These are phyloP conservation scores for Ascochyta lentis DNA, from an alignment of 2,329 filamentous ascomycete genomes.

Conservation along the genomic window DNA sequence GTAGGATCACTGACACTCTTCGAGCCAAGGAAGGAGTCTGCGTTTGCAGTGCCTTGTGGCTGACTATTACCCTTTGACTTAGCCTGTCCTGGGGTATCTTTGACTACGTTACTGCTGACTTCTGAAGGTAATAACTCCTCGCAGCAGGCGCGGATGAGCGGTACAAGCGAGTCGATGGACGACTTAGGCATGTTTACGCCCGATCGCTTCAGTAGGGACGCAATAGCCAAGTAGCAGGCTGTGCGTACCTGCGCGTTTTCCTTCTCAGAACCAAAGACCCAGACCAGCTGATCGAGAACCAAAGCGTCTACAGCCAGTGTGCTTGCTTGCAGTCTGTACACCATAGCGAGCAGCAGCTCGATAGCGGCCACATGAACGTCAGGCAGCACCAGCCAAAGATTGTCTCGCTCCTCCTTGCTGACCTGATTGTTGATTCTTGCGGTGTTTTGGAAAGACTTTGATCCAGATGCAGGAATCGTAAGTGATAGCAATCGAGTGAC, in stretches of 20 bases:
- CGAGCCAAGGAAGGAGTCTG: slow-evolving; percentile 71
- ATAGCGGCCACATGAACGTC: slow-evolving; percentile 76
- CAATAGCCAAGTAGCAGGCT: slow-evolving; percentile 66
- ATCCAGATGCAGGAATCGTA: slow-evolving; percentile 56
- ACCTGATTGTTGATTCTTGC: slow-evolving; percentile 75
- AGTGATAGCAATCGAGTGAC: slow-evolving; percentile 74
- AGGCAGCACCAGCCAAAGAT: slow-evolving; percentile 76
- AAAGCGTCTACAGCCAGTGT: slow-evolving; percentile 67
- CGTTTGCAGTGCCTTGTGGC: slow-evolving; percentile 62
- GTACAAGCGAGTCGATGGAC: slow-evolving; percentile 67
- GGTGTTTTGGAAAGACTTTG: slow-evolving; percentile 44
- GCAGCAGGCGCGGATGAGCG: slow-evolving; percentile 73
- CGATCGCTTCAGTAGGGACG: slow-evolving; percentile 64
- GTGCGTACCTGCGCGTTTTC: slow-evolving; percentile 62
- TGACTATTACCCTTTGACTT: slow-evolving; percentile 49
- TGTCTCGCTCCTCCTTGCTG: slow-evolving; percentile 80
- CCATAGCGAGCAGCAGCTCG: slow-evolving; percentile 64
- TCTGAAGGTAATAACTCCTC: slow-evolving; percentile 69
- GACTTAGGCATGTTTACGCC: slow-evolving; percentile 73
- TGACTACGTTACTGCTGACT: slow-evolving; percentile 43
- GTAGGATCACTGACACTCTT: slow-evolving; percentile 36
- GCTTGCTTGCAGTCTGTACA: slow-evolving; percentile 64
- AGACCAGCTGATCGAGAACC: slow-evolving; percentile 73
- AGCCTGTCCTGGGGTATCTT: slow-evolving; percentile 47
- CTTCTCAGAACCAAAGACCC: slow-evolving; percentile 68